Evolutionary conservation across 306 rosid genomes (phyloP).

Genomic region (Quercus mongolica): DNA sequence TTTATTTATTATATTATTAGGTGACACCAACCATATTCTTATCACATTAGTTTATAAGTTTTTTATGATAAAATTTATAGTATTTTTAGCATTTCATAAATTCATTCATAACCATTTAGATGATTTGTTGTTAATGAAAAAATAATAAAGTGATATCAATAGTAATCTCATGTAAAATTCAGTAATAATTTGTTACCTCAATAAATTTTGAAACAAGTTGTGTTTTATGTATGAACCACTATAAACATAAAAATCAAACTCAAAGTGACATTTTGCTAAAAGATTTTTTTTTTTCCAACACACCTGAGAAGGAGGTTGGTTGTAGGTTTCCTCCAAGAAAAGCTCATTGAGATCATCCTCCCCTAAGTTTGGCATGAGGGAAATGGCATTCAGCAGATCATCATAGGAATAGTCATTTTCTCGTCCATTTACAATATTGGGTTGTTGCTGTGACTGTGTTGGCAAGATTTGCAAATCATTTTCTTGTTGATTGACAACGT

Average conservation of each 20-base stretch:
- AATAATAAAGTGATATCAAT: too few relatives aligned
- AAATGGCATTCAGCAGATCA: not conserved
- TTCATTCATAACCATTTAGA: too few relatives aligned
- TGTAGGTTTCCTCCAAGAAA: not conserved
- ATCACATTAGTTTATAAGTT: too few relatives aligned
- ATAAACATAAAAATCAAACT: not conserved
- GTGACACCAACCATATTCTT: too few relatives aligned
- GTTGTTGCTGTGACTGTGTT: not conserved
- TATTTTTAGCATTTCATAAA: too few relatives aligned
- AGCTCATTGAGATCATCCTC: conserved; percentile 1
- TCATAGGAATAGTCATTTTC: conserved; percentile 3
- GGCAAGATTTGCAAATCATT: not conserved
- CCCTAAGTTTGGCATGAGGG: not conserved
- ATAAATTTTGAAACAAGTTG: too few relatives aligned
- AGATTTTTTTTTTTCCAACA: not conserved
- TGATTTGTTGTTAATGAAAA: too few relatives aligned
- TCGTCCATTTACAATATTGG: not conserved
- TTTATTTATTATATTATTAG: too few relatives aligned
- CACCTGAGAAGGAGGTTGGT: not conserved
- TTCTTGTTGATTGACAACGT: not conserved
- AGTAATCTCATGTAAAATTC: too few relatives aligned
- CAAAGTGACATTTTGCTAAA: not conserved
- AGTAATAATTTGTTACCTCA: too few relatives aligned
- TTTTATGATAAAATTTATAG: too few relatives aligned
- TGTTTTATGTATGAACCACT: not conserved